Conservation (phyloP, 1,284 basidiomycete genomes). For the Porogramme epimiltina region DNA sequence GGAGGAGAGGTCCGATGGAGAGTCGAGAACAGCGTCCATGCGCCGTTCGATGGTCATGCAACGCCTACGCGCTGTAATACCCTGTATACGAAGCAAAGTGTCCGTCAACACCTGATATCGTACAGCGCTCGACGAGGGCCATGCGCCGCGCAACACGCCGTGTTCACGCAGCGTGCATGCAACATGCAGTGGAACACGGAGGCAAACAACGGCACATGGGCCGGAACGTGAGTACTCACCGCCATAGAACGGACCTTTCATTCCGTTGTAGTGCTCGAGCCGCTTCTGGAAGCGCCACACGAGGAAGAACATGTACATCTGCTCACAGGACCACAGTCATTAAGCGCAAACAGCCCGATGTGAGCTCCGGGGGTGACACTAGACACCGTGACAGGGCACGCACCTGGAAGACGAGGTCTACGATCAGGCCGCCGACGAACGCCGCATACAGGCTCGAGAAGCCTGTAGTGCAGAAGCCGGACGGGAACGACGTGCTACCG, state of each 20-base stretch:
- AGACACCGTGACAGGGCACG: conserved; percentile 10
- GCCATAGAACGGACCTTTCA: conserved; percentile 65
- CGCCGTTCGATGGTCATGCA: conserved; percentile 17
- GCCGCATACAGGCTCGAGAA: conserved; percentile 67
- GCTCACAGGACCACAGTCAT: conserved; percentile 16
- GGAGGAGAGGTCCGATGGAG: conserved; percentile 10
- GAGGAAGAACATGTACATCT: conserved; percentile 76
- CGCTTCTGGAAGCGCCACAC: conserved; percentile 72
- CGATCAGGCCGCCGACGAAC: conserved; percentile 66
- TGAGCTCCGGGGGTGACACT: conserved; percentile 10
- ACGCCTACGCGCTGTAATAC: conserved; percentile 30
- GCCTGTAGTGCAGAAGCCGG: conserved; percentile 63
- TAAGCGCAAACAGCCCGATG: conserved; percentile 14
- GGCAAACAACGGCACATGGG: conserved; percentile 10
- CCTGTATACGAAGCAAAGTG: conserved; percentile 28
- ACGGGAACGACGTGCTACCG: conserved; percentile 49
- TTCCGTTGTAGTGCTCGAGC: conserved; percentile 62
- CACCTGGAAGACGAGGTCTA: conserved; percentile 74
- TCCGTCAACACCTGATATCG: conserved; percentile 23
- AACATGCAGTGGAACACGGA: conserved; percentile 5
- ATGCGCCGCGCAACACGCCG: conserved; percentile 13
- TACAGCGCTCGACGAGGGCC: not conserved
- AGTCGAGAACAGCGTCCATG: conserved; percentile 11
- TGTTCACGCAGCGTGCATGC: conserved; percentile 7
- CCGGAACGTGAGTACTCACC: conserved; percentile 43